Conservation (phyloP, 306 rosid species). For the Malus domestica region DNA sequence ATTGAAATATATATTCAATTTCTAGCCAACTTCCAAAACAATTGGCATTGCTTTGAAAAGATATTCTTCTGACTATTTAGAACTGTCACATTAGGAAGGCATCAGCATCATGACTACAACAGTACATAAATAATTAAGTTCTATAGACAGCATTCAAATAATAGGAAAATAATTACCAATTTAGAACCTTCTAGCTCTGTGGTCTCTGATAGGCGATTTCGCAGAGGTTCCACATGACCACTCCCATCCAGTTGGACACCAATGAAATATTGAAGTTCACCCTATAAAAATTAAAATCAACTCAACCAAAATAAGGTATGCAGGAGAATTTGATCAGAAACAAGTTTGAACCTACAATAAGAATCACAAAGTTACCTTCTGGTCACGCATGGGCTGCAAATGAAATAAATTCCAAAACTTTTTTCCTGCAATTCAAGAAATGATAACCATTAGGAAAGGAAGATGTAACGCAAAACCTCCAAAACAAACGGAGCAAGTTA, state of each 20-base stretch:
- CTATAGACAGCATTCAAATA: not conserved
- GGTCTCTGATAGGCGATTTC: constrained; percentile 50
- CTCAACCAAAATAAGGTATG: constrained; percentile 2
- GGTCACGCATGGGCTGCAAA: constrained; percentile 94
- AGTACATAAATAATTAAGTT: not conserved
- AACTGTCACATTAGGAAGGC: not conserved
- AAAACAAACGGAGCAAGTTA: not conserved
- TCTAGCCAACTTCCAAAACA: not conserved
- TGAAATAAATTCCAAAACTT: constrained; percentile 93
- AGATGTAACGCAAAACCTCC: not conserved
- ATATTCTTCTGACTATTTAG: not conserved
- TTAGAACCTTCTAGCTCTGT: constrained; percentile 62
- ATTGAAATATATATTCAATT: not conserved
- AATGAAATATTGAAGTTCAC: constrained; percentile 96
- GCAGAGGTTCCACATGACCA: constrained; percentile 70
- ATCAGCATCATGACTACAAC: not conserved
- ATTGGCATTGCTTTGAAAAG: not conserved
- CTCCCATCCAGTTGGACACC: constrained; percentile 93
- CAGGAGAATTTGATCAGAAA: not conserved
- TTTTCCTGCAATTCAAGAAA: constrained; percentile 53
- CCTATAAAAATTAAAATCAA: constrained; percentile 35
- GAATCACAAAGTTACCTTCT: constrained; percentile 45
- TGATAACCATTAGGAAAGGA: constrained; percentile 4
- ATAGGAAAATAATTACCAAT: constrained; percentile 39
- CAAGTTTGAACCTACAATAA: constrained; percentile 14